phyloP scores from a whole-genome alignment of 2,329 filamentous ascomycete species.

The Colletotrichum phormii region DNA sequence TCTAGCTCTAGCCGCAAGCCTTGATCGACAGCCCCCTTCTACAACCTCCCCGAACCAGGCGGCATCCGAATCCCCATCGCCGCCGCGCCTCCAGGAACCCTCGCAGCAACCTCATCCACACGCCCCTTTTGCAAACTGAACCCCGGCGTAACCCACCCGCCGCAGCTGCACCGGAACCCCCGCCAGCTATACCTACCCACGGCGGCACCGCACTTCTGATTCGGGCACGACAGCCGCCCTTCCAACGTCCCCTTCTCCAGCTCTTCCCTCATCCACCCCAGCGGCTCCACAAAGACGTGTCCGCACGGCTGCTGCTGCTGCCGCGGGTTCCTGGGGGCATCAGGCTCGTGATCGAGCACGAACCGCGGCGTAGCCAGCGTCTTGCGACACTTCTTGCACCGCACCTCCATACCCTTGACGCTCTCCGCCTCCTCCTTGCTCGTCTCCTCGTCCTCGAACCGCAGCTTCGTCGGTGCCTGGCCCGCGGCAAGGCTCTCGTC shows the following conservation, averaged over 20 bases:
- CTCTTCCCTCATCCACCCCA: conserved; percentile 93
- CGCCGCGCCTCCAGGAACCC: conserved; percentile 37
- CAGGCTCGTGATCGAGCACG: conserved; percentile 71
- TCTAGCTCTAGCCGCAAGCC: neutral
- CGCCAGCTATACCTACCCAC: conserved; percentile 97
- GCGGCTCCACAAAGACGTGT: conserved; percentile 90
- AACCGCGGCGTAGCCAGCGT: conserved; percentile 69
- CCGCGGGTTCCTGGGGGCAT: conserved; percentile 24
- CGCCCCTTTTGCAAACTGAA: conserved; percentile 87
- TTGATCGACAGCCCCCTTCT: neutral
- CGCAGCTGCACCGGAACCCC: conserved; percentile 91
- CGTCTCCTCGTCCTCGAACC: conserved; percentile 81
- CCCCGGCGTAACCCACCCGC: conserved; percentile 89
- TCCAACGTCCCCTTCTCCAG: conserved; percentile 85
- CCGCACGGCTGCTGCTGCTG: conserved; percentile 65
- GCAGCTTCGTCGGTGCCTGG: conserved; percentile 83
- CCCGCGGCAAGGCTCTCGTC: conserved; percentile 74
- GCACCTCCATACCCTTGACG: conserved; percentile 66
- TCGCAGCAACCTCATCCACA: conserved; percentile 75
- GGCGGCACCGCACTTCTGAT: conserved; percentile 79
- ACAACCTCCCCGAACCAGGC: conserved; percentile 50
- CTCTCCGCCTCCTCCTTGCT: conserved; percentile 39
- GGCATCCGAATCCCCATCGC: conserved; percentile 66
- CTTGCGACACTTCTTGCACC: conserved; percentile 92
- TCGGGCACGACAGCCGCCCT: conserved; percentile 87